Evolutionary conservation across 148 eudicot genomes (phyloP).

Genomic region (Rheum nobile): DNA sequence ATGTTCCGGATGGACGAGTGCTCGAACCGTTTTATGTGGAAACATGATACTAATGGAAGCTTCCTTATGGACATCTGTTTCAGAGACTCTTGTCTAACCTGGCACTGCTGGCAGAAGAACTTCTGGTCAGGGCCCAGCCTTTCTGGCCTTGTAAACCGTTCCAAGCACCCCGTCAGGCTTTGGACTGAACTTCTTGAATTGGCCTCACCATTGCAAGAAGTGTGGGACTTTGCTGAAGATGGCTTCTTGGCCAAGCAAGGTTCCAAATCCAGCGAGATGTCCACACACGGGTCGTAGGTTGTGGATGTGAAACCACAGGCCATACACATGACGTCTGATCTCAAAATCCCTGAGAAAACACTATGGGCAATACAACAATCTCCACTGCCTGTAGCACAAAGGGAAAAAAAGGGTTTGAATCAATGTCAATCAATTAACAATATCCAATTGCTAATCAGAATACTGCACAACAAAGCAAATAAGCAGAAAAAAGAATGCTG

Average conservation of each 20-base stretch:
- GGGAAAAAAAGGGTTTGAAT: no score
- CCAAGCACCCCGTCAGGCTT: constrained; percentile 55
- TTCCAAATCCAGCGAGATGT: constrained; percentile 68
- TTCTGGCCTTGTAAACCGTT: constrained; percentile 66
- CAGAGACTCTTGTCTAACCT: constrained; percentile 66
- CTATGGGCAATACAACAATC: constrained; percentile 76
- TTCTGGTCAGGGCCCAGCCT: constrained; percentile 71
- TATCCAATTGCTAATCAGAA: neutral
- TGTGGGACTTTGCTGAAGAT: constrained; percentile 29
- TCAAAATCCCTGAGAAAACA: constrained; percentile 67
- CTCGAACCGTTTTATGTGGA: constrained; percentile 73
- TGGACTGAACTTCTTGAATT: constrained; percentile 17
- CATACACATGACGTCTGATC: constrained; percentile 79
- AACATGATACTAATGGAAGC: constrained; percentile 75
- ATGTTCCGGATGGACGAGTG: constrained; percentile 43
- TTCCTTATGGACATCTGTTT: constrained; percentile 75
- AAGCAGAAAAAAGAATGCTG: no score
- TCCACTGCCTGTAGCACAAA: constrained; percentile 63
- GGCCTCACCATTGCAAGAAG: constrained; percentile 32
- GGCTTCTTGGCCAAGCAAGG: constrained; percentile 27
- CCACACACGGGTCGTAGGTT: constrained; percentile 72
- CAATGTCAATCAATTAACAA: neutral
- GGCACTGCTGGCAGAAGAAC: constrained; percentile 68
- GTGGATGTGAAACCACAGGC: constrained; percentile 77
- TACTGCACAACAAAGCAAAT: neutral